Evolutionary conservation across 805 yeast species (phyloP).

Genomic region (Suhomyces canberraensis): DNA sequence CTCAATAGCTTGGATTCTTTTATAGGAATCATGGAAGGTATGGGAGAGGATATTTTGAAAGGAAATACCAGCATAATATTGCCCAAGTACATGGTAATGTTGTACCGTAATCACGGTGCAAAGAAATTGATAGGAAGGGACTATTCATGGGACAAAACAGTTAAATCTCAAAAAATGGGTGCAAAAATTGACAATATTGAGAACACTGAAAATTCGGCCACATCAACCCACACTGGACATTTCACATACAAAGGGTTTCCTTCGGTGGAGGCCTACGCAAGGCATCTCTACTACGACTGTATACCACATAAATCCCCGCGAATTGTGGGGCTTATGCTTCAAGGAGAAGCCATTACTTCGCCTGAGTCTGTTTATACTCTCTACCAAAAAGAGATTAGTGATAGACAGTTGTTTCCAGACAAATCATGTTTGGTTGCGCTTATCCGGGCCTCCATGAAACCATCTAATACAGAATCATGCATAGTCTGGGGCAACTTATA

Average conservation of each 20-base stretch:
- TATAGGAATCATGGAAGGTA: conserved; percentile 11
- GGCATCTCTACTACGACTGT: conserved; percentile 21
- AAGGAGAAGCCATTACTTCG: conserved; percentile 31
- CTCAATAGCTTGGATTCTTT: conserved; percentile 21
- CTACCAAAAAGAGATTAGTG: conserved; percentile 25
- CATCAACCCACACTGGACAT: neutral
- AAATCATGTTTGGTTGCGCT: conserved; percentile 40
- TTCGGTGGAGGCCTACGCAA: conserved; percentile 20
- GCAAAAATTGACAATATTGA: neutral
- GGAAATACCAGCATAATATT: conserved; percentile 19
- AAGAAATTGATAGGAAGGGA: conserved; percentile 2
- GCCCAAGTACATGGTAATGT: conserved; percentile 27
- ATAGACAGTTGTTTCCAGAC: conserved; percentile 19
- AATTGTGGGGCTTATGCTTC: conserved; percentile 33
- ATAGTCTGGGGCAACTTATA: conserved; percentile 48
- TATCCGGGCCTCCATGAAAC: conserved; percentile 44
- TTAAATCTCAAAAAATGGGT: neutral
- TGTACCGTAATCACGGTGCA: conserved; percentile 15
- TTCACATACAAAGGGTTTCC: conserved; percentile 8
- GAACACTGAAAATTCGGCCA: neutral
- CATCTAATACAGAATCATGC: conserved; percentile 12
- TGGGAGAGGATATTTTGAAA: conserved; percentile 9
- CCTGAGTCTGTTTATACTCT: conserved; percentile 27
- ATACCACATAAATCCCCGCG: conserved; percentile 22
- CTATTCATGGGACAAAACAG: conserved; percentile 14